phyloP scores from a whole-genome alignment of 345 rosid genomes.

The Ailanthus altissimus region DNA sequence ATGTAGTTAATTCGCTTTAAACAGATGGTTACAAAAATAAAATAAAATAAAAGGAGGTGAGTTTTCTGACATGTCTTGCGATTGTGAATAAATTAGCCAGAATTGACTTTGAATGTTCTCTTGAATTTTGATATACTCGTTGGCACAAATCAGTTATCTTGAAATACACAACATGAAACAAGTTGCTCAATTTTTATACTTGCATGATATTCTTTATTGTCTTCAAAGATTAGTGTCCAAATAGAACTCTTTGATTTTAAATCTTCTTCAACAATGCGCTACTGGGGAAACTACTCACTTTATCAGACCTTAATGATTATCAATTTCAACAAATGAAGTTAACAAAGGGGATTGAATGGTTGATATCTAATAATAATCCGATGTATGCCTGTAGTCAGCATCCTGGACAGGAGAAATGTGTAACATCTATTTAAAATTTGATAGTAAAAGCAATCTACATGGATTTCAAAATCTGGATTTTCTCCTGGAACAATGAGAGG shows the following conservation, averaged over 20 bases:
- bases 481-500: background rate
- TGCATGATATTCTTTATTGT: background rate
- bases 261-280: background rate
- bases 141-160: too few species aligned
- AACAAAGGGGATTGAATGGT: background rate
- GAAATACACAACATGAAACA: background rate
- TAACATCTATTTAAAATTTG: background rate
- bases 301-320: background rate
- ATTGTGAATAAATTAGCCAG: background rate
- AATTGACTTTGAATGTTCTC: background rate
- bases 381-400: background rate
- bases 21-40: background rate
- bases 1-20: background rate
- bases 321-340: background rate
- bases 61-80: background rate
- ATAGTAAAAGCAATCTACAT: background rate
- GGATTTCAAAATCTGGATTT: background rate
- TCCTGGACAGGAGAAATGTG: background rate
- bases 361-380: background rate
- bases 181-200: background rate
- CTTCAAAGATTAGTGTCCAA: background rate
- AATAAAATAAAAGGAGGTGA: background rate
- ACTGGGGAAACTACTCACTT: background rate
- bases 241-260: background rate
- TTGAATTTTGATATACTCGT: background rate